Base-by-base conservation (phyloP, 768 basidiomycete genomes). In the Sarcodon aspratus region DNA sequence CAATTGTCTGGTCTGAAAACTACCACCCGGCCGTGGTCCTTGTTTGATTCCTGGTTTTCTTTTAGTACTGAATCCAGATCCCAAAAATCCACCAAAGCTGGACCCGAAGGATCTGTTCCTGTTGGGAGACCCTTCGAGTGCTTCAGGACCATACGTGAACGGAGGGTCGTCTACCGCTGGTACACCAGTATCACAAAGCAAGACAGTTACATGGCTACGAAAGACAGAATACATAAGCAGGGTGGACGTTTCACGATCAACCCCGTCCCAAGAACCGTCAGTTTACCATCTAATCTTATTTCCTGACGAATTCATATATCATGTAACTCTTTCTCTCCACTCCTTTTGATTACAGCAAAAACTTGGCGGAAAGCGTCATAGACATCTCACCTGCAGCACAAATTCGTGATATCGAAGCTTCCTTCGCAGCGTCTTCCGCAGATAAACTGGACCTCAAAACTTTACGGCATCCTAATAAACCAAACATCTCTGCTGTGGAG, bases 141-240 rank as follows among this genome's bases (percentile, higher is more conserved):
- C 70, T 10, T 59, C 73, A 10, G 11, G 50, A 34, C 54, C 73
- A n/a, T 79, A 69, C 57, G 50, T 70, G 44, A 69, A 71, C 32
- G 67, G 71, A 15, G 68, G 69, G 18, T 56, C 69, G 11, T 66
- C 74, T 13, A 67, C 74, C 45, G 73, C 79, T 44, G 56, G 63
- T 17, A 67, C 75, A 8, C 31, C 56, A 9, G 46, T 61, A 46
- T 73, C 68, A 7, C 21, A 27, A 5, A 5, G 21, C 21, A 27
- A 27, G 21, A 74, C 90, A 50, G 93, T 96, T 9, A 74, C 89
- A 1, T 97, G 94, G 94, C 70, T 97, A 47, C 75, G 94, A 47
- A 91, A 87, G 62, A 95, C 93, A 0, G 92, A 93, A 58, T 94
- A 96, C 58, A 75, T 94, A 48, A 83, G 79, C 50, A 66, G 85